Base-by-base conservation (phyloP, 225 moss, liverwort and hornwort species). In the Bryum argenteum region DNA sequence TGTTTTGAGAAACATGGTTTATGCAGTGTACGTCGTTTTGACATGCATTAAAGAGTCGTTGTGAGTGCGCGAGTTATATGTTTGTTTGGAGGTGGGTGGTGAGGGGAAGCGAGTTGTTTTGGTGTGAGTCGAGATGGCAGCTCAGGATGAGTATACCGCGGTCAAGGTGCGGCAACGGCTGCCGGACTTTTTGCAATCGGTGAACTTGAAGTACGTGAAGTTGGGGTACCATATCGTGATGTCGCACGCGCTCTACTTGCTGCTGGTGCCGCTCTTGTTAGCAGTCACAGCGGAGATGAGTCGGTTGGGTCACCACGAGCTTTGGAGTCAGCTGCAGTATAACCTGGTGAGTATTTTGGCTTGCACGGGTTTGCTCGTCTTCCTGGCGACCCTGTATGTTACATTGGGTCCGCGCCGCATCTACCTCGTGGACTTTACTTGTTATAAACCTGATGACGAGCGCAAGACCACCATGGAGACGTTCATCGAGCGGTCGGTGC, bases 361-460 rank as follows among this genome's bases (percentile, higher is more conserved):
- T 4, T 54, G 54, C 54, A 20, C 54, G 20, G 54, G 20, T 11
- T 21, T 54, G 54, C 22, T 54, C 22, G 54, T 54, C 4, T 54
- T 54, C 22, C 11, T 10, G 0, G 22, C 11, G 9, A 54, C 54
- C 3, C 20, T 54, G 17, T 54, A 54, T 11, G 22, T 54, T 4
- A 54, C 21, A 21, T 54, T 21, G 20, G 20, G 54, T 21, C 54
- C 54, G 3, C 20, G 54, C 4, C 21, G 69, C 5, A 77, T 73
- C 14, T 77, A 73, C 57, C 73, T 77, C 1, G 48, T 81, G 14
- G 77, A 81, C 62, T 73, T 62, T 33, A 68, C 73, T 0, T 77
- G 77, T 65, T 81, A 58, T 59, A 69, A 73, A 15, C 77, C 81
- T 1, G 48, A 48, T 1, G 48, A 73, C 20, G 67, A 61, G 41